A percentile compares a stretch with the other conserved stretches of the same genome.
Conservation (phyloP, 1,284 basidiomycete genomes). For the Ganoderma meredithae region DNA sequence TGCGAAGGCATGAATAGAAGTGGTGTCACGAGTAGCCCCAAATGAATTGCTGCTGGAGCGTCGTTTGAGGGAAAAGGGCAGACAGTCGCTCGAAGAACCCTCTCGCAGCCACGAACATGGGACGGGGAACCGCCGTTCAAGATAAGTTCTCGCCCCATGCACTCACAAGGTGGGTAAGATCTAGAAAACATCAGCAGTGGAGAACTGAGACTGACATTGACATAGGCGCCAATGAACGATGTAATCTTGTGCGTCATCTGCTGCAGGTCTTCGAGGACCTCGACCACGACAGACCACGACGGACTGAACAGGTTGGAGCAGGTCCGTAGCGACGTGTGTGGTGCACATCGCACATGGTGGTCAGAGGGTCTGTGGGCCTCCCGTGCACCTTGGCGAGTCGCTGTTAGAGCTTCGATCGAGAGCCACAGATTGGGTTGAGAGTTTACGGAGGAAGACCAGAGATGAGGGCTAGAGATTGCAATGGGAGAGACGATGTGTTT, state of each 20-base stretch:
- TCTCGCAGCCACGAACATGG: slow-evolving; percentile 1
- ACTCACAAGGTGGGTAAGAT: not conserved
- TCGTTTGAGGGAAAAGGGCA: not conserved
- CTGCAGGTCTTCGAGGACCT: not conserved
- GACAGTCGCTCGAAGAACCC: not conserved
- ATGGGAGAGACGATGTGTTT: slow-evolving; percentile 6
- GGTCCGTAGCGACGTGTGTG: not conserved
- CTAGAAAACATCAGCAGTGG: not conserved
- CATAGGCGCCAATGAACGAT: not conserved
- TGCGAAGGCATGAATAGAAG: slow-evolving; percentile 15
- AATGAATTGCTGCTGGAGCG: not conserved
- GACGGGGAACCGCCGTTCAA: not conserved
- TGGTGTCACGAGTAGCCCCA: not conserved
- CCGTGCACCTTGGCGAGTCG: not conserved
- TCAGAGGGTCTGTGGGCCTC: not conserved
- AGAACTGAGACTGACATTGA: not conserved
- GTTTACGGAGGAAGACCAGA: not conserved
- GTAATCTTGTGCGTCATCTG: slow-evolving; percentile 20
- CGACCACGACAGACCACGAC: not conserved
- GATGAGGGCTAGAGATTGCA: not conserved
- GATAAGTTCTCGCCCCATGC: not conserved
- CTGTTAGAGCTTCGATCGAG: not conserved
- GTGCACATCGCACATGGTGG: not conserved
- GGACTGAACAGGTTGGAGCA: not conserved
- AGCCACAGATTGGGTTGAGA: not conserved